Base-by-base conservation (phyloP, 768 basidiomycete species). In the Termitomyces sp. region DNA sequence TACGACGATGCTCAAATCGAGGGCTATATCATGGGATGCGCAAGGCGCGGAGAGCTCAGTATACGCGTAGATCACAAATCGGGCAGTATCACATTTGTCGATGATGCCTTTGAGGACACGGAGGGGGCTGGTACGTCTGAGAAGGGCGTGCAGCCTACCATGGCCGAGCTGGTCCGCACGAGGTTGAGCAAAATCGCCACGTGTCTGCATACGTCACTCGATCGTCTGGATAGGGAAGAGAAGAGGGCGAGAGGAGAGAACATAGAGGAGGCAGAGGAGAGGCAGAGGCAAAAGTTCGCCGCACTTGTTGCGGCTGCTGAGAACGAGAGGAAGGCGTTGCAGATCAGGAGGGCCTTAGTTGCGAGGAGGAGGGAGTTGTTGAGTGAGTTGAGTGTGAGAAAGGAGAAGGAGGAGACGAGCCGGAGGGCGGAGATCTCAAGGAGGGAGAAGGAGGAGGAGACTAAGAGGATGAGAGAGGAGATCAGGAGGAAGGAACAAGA, bases 1-100 rank as follows among this genome's bases (percentile, higher is more conserved):
- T 89, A 85, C 71, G 85, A 88, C 58, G 82, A 84, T n/a, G 85
- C 88, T 59, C 86, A 88, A 68, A 77, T 88, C 62, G 94, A 98
- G 72, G 88, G 90, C 4, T 98, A 96, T 72, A 75, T 98, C 61
- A 96, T 97, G 90, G 87, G 88, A 36, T 92, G 93, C 58, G 92
- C 92, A 45, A 84, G 88, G 48, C 84, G 88, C 8, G 92, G 92
- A 40, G 94, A 97, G 70, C 82, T 98, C 50, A 80, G 75, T 64
- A 87, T 97, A 61, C 85, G 86, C 16, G 84, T 98, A 46, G 93
- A 98, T 71, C 96, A 99, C 69, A 86, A 88, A 32, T 83, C 81
- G 3, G 90, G 92, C 18, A 86, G 85, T 59, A 86, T 98, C 71
- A 79, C 84, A 6, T 99, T 98, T 66, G 79, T 87, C 46, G 90